phyloP scores from a whole-genome alignment of 2,329 filamentous ascomycete genomes.

The Monilinia laxa region DNA sequence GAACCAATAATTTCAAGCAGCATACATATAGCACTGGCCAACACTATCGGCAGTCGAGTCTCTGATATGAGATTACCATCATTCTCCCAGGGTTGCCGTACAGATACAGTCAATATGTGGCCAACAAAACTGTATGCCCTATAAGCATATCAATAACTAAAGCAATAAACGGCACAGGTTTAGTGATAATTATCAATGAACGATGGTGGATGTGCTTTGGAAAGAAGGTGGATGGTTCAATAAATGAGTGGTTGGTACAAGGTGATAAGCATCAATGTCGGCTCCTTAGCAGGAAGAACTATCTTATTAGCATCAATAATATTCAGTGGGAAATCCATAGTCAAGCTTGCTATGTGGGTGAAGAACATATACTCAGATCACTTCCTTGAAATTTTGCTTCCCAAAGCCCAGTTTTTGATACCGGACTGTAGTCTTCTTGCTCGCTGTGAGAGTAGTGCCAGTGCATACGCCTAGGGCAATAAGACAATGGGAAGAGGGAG shows the following conservation, averaged over 20 bases:
- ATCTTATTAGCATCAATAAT: not conserved
- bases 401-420: slow-evolving; percentile 42
- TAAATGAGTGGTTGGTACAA: slow-evolving; percentile 32
- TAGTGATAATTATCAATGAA: slow-evolving; percentile 46
- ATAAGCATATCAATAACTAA: slow-evolving; percentile 64
- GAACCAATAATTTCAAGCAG: slow-evolving; percentile 70
- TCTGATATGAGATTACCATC: slow-evolving; percentile 63
- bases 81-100: slow-evolving; percentile 65
- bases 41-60: slow-evolving; percentile 63
- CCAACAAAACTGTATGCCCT: slow-evolving; percentile 68
- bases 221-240: slow-evolving; percentile 42
- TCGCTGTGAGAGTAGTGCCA: slow-evolving; percentile 47
- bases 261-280: slow-evolving; percentile 31
- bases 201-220: slow-evolving; percentile 48
- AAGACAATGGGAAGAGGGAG: not conserved
- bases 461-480: not conserved
- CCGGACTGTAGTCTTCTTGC: slow-evolving; percentile 49
- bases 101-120: slow-evolving; percentile 63
- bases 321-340: not conserved
- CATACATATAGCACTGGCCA: slow-evolving; percentile 59
- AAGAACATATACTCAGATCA: not conserved
- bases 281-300: slow-evolving; percentile 20
- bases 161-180: slow-evolving; percentile 38
- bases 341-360: not conserved
- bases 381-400: slow-evolving; percentile 35